Percentiles rank a stretch among this genome's conserved stretches.
phyloP scores from a whole-genome alignment of 2,329 filamentous ascomycete genomes.

The Neopestalotiopsis rosae region DNA sequence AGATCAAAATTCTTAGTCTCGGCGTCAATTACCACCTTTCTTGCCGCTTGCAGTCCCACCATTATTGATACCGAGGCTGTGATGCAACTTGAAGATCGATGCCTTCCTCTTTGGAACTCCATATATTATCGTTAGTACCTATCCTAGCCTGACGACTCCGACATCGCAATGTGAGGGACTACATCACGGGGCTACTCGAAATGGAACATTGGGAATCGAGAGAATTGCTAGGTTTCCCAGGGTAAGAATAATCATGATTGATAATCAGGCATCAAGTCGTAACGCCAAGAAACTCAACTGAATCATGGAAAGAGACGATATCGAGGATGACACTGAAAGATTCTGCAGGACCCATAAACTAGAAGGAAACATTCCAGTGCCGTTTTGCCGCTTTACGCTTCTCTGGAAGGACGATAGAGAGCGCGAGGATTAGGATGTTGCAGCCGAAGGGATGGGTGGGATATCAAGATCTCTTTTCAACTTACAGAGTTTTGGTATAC shows the following conservation, averaged over 20 bases:
- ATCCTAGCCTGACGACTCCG: background rate
- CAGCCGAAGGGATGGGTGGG: background rate
- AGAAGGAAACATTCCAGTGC: background rate
- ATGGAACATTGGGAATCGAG: background rate
- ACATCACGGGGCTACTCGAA: background rate
- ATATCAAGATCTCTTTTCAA: background rate
- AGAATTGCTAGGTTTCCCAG: background rate
- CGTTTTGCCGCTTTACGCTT: background rate
- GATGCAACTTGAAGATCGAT: background rate
- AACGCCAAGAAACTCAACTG: background rate
- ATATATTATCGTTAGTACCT: background rate
- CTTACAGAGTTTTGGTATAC: background rate
- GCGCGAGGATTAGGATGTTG: background rate
- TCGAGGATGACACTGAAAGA: background rate
- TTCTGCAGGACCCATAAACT: background rate
- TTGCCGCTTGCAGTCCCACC: background rate
- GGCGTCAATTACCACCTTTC: background rate
- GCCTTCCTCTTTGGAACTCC: background rate
- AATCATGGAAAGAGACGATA: background rate
- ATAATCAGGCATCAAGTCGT: background rate
- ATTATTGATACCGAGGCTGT: too few relatives aligned
- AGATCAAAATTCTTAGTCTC: background rate
- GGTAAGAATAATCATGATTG: background rate
- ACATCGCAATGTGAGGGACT: background rate
- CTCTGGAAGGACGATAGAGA: background rate